Evolutionary conservation across 2,329 filamentous ascomycete species (phyloP).

Genomic region (Purpureocillium lavendulum): DNA sequence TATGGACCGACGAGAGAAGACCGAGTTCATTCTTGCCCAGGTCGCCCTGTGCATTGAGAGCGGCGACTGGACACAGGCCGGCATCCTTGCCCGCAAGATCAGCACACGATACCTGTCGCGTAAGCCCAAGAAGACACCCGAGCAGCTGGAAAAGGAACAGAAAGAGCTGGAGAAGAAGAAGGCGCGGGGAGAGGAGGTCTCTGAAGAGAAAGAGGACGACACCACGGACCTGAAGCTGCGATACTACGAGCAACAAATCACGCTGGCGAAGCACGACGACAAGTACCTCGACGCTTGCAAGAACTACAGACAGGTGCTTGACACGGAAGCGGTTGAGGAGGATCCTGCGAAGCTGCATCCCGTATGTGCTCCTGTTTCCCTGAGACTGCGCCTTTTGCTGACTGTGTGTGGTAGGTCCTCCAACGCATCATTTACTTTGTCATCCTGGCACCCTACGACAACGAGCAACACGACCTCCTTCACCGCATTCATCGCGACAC

Average conservation of each 20-base stretch:
- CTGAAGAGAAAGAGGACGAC: slow-evolving; percentile 73
- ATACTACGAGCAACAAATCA: slow-evolving; percentile 97
- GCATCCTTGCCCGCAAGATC: slow-evolving; percentile 92
- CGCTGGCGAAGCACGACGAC: slow-evolving; percentile 88
- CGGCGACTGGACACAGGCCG: slow-evolving; percentile 91
- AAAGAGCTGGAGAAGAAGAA: slow-evolving; percentile 84
- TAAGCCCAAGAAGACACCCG: slow-evolving; percentile 82
- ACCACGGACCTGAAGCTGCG: slow-evolving; percentile 92
- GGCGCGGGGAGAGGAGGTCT: slow-evolving; percentile 69
- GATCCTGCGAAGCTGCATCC: slow-evolving; percentile 79
- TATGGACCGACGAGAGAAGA: slow-evolving; percentile 96
- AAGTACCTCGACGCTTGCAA: slow-evolving; percentile 98
- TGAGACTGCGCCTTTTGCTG: not conserved
- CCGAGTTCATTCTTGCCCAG: slow-evolving; percentile 95
- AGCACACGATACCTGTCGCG: slow-evolving; percentile 86
- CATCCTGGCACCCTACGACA: slow-evolving; percentile 93
- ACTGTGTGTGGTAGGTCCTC: slow-evolving; percentile 53
- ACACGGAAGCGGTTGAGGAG: slow-evolving; percentile 91
- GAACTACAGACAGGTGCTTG: slow-evolving; percentile 91
- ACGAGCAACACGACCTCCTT: slow-evolving; percentile 94
- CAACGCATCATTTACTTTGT: slow-evolving; percentile 97
- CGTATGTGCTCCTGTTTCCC: slow-evolving; percentile 42
- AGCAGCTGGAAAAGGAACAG: slow-evolving; percentile 83
- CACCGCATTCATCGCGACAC: slow-evolving; percentile 85
- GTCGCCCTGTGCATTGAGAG: slow-evolving; percentile 91